Evolutionary conservation across 2,329 filamentous ascomycete species (phyloP), one percentile per base, ranked within the genome.

Genomic region (Xylaria sp.): DNA sequence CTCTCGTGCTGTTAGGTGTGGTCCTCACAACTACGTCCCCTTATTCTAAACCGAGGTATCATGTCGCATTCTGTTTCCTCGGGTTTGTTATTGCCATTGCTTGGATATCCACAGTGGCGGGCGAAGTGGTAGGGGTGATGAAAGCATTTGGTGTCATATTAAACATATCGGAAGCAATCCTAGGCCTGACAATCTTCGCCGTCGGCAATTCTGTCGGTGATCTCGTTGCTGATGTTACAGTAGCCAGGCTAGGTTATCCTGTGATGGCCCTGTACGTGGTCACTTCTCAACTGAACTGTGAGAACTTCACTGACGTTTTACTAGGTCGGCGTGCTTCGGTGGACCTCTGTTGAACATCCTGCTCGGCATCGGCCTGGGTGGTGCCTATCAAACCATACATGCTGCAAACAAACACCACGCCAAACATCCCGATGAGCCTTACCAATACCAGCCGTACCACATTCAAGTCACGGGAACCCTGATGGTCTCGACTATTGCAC

Each of bases 311-410:
- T 55, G 69, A 70, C 64, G 48, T 28, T 13, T 0, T 18, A 52
- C 15, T 58, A 89, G 87, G 50, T 94, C 93, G 41, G 96, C 96
- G 4, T 99, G 96, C 79, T 98, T 99, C 79, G 96, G 96, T n/a
- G 97, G 96, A 0, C 96, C 96, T 0, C 95, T 99, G 94, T 88
- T 99, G 50, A 99, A 99, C 76, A 99, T 99, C 71, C 84, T 99
- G 0, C 88, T 99, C 3, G 96, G 96, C 0, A 94, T 99, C 62
- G 96, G 96, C n/a, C 85, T 98, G 3, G 92, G 92, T 31, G 96
- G 96, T 18, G 87, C 93, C 48, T 97, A 94, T 78, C 96, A 98
- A 87, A 94, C 93, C 66, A 85, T 97, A 18, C 87, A 87, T 64
- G 86, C 89, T 39, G 92, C 91, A 20, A 88, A 91, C 74, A 85